Evolutionary conservation across 345 rosid genomes (phyloP).

Genomic region (Firmiana major): DNA sequence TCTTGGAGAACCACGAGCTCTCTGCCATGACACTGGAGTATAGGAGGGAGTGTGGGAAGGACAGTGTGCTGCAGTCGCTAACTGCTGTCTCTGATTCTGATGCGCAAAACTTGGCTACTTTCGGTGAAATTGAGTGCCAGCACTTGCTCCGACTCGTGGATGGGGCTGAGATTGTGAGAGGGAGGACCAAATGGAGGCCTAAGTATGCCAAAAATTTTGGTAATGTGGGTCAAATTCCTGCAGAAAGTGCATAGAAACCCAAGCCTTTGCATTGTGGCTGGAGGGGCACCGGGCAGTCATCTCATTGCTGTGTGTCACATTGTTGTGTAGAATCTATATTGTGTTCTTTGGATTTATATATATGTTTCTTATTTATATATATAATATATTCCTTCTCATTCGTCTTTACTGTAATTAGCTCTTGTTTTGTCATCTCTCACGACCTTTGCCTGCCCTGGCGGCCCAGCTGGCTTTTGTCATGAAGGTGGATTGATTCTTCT

Average conservation of each 20-base stretch:
- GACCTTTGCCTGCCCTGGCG: background rate
- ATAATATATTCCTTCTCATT: slow-evolving; percentile 21
- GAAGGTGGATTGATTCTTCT: background rate
- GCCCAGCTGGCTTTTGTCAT: background rate
- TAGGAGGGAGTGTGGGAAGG: slow-evolving; percentile 91
- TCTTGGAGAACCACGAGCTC: slow-evolving; percentile 86
- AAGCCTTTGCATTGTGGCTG: slow-evolving; percentile 1
- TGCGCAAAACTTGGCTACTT: slow-evolving; percentile 34
- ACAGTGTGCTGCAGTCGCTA: slow-evolving; percentile 87
- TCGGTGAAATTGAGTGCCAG: slow-evolving; percentile 68
- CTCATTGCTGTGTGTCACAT: slow-evolving; percentile 19
- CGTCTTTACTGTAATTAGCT: slow-evolving; percentile 40
- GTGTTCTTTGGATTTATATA: slow-evolving; percentile 24
- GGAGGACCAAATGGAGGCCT: slow-evolving; percentile 86
- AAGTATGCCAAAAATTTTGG: slow-evolving; percentile 42
- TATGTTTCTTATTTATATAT: slow-evolving; percentile 19
- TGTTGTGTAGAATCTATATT: slow-evolving; percentile 11
- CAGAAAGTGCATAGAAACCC: slow-evolving; percentile 26
- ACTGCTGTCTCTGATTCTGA: slow-evolving; percentile 55
- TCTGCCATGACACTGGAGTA: slow-evolving; percentile 79
- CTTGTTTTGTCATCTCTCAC: background rate
- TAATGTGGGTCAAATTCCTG: slow-evolving; percentile 35
- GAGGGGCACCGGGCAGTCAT: slow-evolving; percentile 3
- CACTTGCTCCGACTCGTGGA: slow-evolving; percentile 83
- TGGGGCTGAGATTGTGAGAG: slow-evolving; percentile 91